Percentiles rank a stretch among this genome's conserved stretches.
phyloP scores from a whole-genome alignment of 148 eudicot species.

The Gaultheria prostrata region DNA sequence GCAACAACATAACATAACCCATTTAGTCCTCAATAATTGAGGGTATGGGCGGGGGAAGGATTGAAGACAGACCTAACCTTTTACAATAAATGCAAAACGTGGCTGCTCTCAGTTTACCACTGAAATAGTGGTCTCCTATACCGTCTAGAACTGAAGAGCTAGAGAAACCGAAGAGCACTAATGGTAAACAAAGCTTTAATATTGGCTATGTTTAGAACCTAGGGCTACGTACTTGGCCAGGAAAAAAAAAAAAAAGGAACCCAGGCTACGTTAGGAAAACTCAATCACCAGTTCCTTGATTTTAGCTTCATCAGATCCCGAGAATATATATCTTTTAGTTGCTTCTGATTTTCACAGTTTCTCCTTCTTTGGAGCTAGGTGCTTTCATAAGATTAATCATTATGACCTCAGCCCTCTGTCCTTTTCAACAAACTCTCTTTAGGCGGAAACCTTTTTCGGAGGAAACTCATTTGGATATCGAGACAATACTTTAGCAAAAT shows the following conservation, averaged over 20 bases:
- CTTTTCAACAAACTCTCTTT: not conserved
- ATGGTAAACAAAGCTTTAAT: not conserved
- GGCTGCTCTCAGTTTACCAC: no score
- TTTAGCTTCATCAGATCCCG: not conserved
- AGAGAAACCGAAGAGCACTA: no score
- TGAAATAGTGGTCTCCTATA: no score
- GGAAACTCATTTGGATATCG: not conserved
- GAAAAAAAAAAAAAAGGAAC: no score
- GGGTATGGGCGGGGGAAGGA: no score
- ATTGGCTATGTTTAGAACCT: not conserved
- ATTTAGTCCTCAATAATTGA: no score
- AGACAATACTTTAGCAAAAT: not conserved
- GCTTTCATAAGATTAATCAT: not conserved
- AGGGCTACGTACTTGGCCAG: no score
- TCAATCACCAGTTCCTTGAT: not conserved
- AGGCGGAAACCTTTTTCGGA: not conserved
- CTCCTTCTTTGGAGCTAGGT: not conserved
- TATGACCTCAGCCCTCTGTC: not conserved
- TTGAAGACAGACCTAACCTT: no score
- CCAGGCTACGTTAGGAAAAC: not conserved
- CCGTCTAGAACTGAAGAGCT: no score
- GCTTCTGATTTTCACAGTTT: not conserved
- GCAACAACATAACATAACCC: no score
- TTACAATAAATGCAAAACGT: no score
- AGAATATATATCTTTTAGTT: not conserved